Conservation (phyloP, 345 rosid species). For the Toxicodendron radicans region DNA sequence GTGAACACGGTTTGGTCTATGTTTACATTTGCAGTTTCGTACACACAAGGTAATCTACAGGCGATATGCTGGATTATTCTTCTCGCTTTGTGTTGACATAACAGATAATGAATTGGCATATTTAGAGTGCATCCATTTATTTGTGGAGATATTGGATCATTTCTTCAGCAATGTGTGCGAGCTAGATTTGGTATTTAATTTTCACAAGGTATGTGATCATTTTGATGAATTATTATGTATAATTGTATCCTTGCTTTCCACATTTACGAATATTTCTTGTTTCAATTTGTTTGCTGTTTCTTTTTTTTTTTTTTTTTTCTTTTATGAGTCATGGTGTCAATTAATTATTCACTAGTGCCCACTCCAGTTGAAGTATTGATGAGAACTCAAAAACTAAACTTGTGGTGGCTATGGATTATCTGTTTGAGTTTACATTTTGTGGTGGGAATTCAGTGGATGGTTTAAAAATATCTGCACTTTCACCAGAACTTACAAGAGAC, state of each 20-base stretch:
- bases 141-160: slow-evolving; percentile 96
- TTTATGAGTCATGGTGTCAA: neutral
- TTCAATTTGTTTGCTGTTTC: neutral
- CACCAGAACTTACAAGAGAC: neutral
- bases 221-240: neutral
- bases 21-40: slow-evolving; percentile 62
- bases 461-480: neutral
- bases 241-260: neutral
- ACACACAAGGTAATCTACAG: slow-evolving; percentile 95
- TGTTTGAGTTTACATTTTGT: neutral
- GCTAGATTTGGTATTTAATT: slow-evolving; percentile 93
- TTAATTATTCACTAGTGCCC: neutral
- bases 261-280: neutral
- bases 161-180: slow-evolving; percentile 99
- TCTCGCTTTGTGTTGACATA: slow-evolving; percentile 93
- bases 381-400: neutral
- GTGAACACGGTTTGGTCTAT: neutral
- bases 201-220: slow-evolving; percentile 70
- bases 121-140: slow-evolving; percentile 89
- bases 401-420: neutral
- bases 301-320: neutral
- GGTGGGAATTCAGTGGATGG: neutral
- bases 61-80: slow-evolving; percentile 93
- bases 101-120: slow-evolving; percentile 94
- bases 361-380: neutral